Evolutionary conservation across 108 stramenopile species (phyloP).

Genomic region (Schizochytrium sp.): DNA sequence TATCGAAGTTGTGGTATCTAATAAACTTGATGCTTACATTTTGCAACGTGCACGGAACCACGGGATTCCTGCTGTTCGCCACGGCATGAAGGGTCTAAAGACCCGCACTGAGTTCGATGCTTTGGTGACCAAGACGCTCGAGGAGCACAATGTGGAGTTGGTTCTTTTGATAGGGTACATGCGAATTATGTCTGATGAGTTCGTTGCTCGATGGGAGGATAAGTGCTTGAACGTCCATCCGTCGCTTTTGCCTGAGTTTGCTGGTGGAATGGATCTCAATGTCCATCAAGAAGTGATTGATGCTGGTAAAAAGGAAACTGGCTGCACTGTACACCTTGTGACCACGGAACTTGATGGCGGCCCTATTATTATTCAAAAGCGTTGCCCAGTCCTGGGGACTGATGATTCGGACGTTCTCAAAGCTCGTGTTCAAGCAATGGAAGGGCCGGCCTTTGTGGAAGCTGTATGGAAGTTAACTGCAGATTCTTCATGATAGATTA

Average conservation of each 20-base stretch:
- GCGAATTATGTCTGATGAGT: slow-evolving; percentile 91
- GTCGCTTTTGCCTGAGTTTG: slow-evolving; percentile 95
- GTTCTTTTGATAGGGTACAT: slow-evolving; percentile 98
- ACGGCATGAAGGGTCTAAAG: slow-evolving; percentile 83
- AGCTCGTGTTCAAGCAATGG: slow-evolving; percentile 92
- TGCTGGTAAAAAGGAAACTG: slow-evolving; percentile 88
- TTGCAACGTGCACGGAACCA: slow-evolving; percentile 87
- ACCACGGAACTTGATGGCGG: slow-evolving; percentile 97
- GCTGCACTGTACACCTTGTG: slow-evolving; percentile 98
- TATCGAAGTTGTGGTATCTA: slow-evolving; percentile 91
- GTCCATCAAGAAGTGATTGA: slow-evolving; percentile 97
- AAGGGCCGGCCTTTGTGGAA: slow-evolving; percentile 94
- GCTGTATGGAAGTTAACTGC: slow-evolving; percentile 76
- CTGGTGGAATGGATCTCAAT: slow-evolving; percentile 98
- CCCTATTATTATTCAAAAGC: slow-evolving; percentile 91
- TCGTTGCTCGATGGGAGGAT: slow-evolving; percentile 86
- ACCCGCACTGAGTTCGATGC: slow-evolving; percentile 91
- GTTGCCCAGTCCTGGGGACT: slow-evolving; percentile 72
- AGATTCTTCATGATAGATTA: background rate
- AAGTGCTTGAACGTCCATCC: slow-evolving; percentile 93
- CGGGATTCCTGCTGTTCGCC: slow-evolving; percentile 86
- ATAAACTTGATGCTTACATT: slow-evolving; percentile 85
- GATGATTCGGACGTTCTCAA: slow-evolving; percentile 96
- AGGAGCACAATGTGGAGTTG: slow-evolving; percentile 89
- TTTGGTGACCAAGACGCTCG: slow-evolving; percentile 87